Conservation (phyloP, 1,284 basidiomycete species). For the Wallemia mellicola region DNA sequence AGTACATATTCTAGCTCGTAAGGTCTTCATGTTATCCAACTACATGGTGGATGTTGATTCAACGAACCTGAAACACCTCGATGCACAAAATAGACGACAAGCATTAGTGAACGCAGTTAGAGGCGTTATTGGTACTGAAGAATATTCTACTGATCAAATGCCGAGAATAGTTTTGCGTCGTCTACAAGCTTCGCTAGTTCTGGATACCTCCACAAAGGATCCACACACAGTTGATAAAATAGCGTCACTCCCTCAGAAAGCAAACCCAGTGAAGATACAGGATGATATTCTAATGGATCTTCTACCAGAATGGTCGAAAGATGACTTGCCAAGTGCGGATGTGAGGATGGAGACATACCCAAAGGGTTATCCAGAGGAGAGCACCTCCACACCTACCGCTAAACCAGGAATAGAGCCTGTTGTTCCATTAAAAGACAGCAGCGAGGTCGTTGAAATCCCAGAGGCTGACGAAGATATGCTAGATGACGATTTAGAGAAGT, state of each 20-base stretch:
- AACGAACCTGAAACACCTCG: background rate
- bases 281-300: background rate
- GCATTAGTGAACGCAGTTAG: background rate
- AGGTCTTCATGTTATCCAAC: background rate
- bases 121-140: too few species aligned
- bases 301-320: background rate
- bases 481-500: conserved; percentile 1
- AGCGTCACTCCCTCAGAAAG: background rate
- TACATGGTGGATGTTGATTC: background rate
- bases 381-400: too few species aligned
- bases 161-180: background rate
- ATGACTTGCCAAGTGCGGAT: too few species aligned
- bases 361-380: too few species aligned
- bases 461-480: background rate
- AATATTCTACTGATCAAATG: too few species aligned
- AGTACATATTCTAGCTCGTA: background rate
- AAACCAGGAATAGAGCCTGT: too few species aligned
- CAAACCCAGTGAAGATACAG: background rate
- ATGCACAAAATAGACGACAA: background rate
- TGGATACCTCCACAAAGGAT: background rate
- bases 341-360: background rate
- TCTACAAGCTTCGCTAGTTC: background rate
- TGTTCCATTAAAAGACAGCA: too few species aligned
- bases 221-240: background rate
- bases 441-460: background rate